Percentiles rank a stretch among this genome's conserved stretches.
Conservation (phyloP, 768 basidiomycete genomes). For the Piloderma croceum region DNA sequence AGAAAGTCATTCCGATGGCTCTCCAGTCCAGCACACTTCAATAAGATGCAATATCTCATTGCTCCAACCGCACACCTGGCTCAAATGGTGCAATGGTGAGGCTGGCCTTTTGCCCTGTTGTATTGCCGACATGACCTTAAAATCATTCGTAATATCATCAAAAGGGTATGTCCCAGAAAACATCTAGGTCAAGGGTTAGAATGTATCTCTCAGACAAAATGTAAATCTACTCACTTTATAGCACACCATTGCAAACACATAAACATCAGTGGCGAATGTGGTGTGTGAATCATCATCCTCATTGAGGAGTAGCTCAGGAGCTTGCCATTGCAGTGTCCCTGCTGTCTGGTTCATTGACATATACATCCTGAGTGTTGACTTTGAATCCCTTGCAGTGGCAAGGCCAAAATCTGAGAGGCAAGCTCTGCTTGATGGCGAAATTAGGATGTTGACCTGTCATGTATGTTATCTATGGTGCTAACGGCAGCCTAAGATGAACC, state of each 20-base stretch:
- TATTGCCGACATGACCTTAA: conserved; percentile 21
- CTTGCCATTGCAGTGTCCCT: conserved; percentile 32
- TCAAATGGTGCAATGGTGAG: too few species aligned
- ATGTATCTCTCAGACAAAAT: too few species aligned
- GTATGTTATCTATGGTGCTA: background rate
- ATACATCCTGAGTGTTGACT: conserved; percentile 14
- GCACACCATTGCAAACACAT: conserved; percentile 36
- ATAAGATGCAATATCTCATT: too few species aligned
- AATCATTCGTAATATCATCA: conserved; percentile 14
- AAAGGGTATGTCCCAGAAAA: conserved; percentile 25
- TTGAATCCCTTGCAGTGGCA: conserved; percentile 17
- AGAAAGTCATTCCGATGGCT: too few species aligned
- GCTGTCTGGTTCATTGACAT: conserved; percentile 14
- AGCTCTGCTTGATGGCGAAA: conserved; percentile 38
- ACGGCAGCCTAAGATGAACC: conserved; percentile 18
- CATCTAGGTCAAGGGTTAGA: too few species aligned
- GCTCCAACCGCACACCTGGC: too few species aligned
- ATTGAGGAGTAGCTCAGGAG: conserved; percentile 34
- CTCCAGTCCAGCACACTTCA: too few species aligned
- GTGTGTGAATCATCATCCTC: conserved; percentile 8
- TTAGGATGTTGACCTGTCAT: conserved; percentile 40
- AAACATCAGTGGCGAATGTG: conserved; percentile 30
- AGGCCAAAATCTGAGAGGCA: conserved; percentile 37
- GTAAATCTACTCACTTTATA: conserved; percentile 25
- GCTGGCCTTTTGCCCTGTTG: too few species aligned